Percentiles rank a stretch among this genome's conserved stretches.
Evolutionary conservation across 2,329 filamentous ascomycete genomes (phyloP).

Genomic region (Phialocephala sp.): DNA sequence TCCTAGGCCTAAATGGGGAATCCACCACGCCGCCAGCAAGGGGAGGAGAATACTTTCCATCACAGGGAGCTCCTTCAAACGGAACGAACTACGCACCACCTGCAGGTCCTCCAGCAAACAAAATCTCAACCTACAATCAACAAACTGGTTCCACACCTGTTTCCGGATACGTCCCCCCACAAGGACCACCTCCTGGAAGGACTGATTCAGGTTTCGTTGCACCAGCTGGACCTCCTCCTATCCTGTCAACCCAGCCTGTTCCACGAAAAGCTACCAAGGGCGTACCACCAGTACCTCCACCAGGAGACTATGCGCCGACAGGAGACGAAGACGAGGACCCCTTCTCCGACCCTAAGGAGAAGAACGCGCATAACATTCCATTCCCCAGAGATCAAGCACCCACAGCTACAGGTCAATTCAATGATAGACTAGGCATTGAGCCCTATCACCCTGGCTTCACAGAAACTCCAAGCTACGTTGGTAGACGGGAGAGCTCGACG

Average conservation of each 20-base stretch:
- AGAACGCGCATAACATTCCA: slow-evolving; percentile 25
- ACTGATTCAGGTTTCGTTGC: slow-evolving; percentile 23
- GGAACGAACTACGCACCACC: background rate
- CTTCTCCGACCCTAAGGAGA: slow-evolving; percentile 38
- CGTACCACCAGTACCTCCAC: slow-evolving; percentile 37
- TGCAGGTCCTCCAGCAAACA: background rate
- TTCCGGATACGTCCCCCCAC: slow-evolving; percentile 32
- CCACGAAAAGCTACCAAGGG: slow-evolving; percentile 23
- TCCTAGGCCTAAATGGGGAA: slow-evolving; percentile 48
- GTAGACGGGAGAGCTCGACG: slow-evolving; percentile 37
- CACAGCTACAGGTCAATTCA: slow-evolving; percentile 36
- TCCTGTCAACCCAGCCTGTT: slow-evolving; percentile 11
- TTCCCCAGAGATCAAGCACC: slow-evolving; percentile 37
- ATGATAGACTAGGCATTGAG: slow-evolving; percentile 40
- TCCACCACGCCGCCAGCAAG: slow-evolving; percentile 32
- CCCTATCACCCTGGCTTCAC: slow-evolving; percentile 45
- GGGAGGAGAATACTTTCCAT: background rate
- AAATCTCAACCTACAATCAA: background rate
- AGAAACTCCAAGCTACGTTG: slow-evolving; percentile 37
- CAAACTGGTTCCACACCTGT: slow-evolving; percentile 15
- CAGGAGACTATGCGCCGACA: slow-evolving; percentile 37
- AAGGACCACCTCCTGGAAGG: slow-evolving; percentile 31
- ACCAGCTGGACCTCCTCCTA: slow-evolving; percentile 27
- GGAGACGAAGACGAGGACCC: slow-evolving; percentile 38
- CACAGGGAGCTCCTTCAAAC: background rate